Base-by-base conservation (phyloP, 2,329 filamentous ascomycete genomes). In the Verticillium isaacii region DNA sequence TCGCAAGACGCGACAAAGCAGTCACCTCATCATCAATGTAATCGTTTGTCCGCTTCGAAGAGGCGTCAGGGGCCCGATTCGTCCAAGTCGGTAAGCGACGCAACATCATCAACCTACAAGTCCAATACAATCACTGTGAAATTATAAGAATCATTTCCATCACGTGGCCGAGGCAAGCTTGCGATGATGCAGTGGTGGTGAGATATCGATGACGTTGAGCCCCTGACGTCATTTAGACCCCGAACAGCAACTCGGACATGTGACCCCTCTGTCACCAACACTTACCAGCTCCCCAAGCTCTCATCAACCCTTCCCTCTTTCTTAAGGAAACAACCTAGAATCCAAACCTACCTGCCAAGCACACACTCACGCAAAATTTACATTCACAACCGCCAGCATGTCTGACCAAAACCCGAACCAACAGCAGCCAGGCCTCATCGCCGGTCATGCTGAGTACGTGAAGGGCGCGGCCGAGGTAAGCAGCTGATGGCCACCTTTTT, bases 391-490 rank as follows among this genome's bases (percentile, higher is more conserved):
- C 3, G 2, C 2, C 50, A 60, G 17, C 15, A 65, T 62, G 61
- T 14, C 61, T 61, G 52, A 62, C 12, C 50, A 64, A 14, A 71
- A 71, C 63, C 70, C 68, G 68, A 73, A 66, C 64, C 66, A 72
- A 45, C 72, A 80, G 63, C 77, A 85, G 63, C 84, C 87, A 23
- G 82, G 86, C 55, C 85, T 91, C 65, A 70, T 90, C 54, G 78
- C 81, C 62, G 81, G 83, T 52, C 89, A 91, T 71, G 86, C 81
- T 36, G 85, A 90, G 69, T 91, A 89, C 69, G 81, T 85, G 69
- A 91, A 90, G 69, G 89, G 88, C 59, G 85, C 85, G 7, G 82
- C 85, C 61, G 86, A 89, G 77, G 89, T 88, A 74, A 61, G 74
- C 69, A 29, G 32, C n/a, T n/a, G 3, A 17, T 19, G 29, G 5